phyloP scores from a whole-genome alignment of 345 rosid species.

The Cardamine occulta region DNA sequence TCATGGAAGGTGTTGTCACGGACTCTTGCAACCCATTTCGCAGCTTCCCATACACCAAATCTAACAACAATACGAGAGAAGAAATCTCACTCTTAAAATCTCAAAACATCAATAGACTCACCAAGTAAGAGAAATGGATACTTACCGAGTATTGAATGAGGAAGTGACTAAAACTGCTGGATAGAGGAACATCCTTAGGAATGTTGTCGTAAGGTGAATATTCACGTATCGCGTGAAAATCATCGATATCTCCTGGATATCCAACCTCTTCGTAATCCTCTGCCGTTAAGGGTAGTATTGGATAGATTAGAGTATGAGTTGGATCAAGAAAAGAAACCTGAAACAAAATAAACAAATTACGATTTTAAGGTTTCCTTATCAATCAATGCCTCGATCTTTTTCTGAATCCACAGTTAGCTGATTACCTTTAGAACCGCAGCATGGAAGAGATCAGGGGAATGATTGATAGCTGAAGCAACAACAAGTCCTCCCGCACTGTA shows the following conservation, averaged over 20 bases:
- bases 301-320: constrained; percentile 81
- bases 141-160: constrained; percentile 80
- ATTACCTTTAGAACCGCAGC: constrained; percentile 85
- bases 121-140: constrained; percentile 3
- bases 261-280: constrained; percentile 94
- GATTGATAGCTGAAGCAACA: constrained; percentile 90
- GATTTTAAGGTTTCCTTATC: not conserved
- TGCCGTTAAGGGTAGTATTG: constrained; percentile 76
- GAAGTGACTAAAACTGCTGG: constrained; percentile 85
- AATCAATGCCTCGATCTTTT: not conserved
- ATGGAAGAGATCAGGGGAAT: constrained; percentile 66
- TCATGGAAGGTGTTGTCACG: constrained; percentile 71
- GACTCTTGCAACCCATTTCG: constrained; percentile 85
- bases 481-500: constrained; percentile 92
- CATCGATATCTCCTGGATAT: constrained; percentile 74
- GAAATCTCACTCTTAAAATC: constrained; percentile 16
- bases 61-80: constrained; percentile 46
- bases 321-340: constrained; percentile 95
- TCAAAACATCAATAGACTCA: not conserved
- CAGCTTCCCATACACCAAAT: constrained; percentile 97
- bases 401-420: constrained; percentile 9
- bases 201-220: constrained; percentile 91
- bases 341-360: constrained; percentile 9
- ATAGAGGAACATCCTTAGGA: constrained; percentile 67
- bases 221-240: constrained; percentile 70